Evolutionary conservation across 2,329 filamentous ascomycete species (phyloP), one percentile per base, ranked within the genome.

Genomic region (Colletotrichum eremochloae): DNA sequence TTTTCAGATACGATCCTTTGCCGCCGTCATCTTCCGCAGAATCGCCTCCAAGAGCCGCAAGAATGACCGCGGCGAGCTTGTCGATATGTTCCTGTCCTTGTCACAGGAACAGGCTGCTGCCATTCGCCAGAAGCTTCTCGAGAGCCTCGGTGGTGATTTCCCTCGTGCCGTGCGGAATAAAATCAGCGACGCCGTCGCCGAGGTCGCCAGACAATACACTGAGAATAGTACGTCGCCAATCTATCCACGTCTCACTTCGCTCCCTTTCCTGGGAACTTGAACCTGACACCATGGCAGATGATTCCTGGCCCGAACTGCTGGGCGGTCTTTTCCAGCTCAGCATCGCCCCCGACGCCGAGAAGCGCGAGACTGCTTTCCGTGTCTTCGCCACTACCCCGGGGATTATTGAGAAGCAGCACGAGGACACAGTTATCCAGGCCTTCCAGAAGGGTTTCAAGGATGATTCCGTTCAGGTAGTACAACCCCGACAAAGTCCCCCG

Each of bases 101-200:
- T 88, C 89, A 75, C 86, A 88, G 71, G 91, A 94, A 46, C 92
- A 96, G 80, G 92, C 93, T 75, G 86, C 90, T 62, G 92, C 90
- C 60, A 97, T 98, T 78, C 91, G 95, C 76, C 89, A 93, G 78
- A 97, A 96, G 82, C 86, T 98, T 71, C 88, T 98, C 53, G 89
- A 95, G 78, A 91, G 90, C 64, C 86, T 98, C 65, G 90, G 90
- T 70, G 87, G 86, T 74, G 96, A 98, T 84, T 85, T 89, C 31
- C 89, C 93, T 74, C 89, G 91, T 74, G 86, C 89, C 50, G 93
- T 97, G 58, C 89, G 96, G 78, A 96, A 97, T 85, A 99, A 99
- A 84, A 93, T 98, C 80, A 96, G 95, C 77, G 96, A 99, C 83
- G 95, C 96, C n/a, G 93, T 98, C 74, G 96, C 96, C 33, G 96